phyloP scores from a whole-genome alignment of 208 protist genomes.

The Leishmania braziliensis region DNA sequence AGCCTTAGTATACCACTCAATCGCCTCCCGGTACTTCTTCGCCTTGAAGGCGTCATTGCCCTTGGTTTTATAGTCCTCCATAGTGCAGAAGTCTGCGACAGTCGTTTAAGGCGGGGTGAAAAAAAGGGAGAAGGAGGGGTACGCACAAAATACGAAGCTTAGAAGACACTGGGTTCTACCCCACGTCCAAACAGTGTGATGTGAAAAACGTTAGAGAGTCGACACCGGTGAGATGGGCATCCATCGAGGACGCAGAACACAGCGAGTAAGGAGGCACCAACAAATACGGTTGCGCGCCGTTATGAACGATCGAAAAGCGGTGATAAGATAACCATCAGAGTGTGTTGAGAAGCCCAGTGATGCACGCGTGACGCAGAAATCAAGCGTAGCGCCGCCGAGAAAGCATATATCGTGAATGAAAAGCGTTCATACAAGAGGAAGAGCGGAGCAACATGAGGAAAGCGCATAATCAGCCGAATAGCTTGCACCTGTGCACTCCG shows the following conservation, averaged over 20 bases:
- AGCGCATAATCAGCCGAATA: not conserved
- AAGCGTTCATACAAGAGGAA: not conserved
- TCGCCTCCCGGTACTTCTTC: slow-evolving; percentile 87
- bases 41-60: slow-evolving; percentile 92
- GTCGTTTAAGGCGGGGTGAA: not conserved
- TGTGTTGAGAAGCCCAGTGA: too few species aligned
- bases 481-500: too few species aligned
- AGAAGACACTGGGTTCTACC: not conserved
- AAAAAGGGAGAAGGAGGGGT: not conserved
- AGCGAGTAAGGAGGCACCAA: not conserved
- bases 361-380: not conserved
- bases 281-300: not conserved
- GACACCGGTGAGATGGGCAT: not conserved
- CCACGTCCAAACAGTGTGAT: not conserved
- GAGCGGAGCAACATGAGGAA: not conserved
- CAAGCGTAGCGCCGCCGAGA: not conserved
- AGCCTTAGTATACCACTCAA: slow-evolving; percentile 92
- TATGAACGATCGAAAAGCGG: not conserved
- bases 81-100: not conserved
- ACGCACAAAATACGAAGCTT: not conserved
- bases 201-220: not conserved
- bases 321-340: not conserved
- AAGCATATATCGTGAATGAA: not conserved
- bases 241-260: not conserved
- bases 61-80: slow-evolving; percentile 90